These are phyloP conservation scores for Aspergillus versicolor DNA, from an alignment of 2,329 filamentous ascomycete genomes.

Conservation along the genomic window DNA sequence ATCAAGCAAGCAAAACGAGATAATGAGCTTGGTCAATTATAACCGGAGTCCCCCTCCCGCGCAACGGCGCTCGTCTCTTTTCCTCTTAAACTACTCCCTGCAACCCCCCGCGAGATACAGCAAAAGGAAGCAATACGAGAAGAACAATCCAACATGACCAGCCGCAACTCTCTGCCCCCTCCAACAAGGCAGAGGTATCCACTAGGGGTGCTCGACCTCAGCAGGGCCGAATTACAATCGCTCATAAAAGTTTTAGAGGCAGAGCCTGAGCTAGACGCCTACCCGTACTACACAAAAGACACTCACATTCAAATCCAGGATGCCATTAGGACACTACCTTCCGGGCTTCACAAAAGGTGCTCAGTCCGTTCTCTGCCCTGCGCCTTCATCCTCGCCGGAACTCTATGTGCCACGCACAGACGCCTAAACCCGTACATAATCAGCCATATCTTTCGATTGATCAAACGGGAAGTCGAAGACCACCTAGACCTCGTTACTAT, in stretches of 20 bases:
- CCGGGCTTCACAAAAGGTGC: constrained; percentile 8
- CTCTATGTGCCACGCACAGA: constrained; percentile 24
- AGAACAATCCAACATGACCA: neutral
- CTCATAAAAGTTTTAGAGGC: constrained; percentile 25
- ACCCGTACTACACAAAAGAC: neutral
- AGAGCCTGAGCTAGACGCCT: constrained; percentile 12
- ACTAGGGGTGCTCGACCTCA: constrained; percentile 20
- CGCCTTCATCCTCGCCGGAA: constrained; percentile 16
- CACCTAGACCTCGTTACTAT: constrained; percentile 22
- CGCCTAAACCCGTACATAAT: constrained; percentile 26
- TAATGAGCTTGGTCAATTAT: neutral
- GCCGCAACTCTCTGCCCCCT: neutral
- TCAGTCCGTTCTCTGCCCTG: constrained; percentile 20
- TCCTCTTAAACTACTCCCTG: neutral
- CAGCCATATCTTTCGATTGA: constrained; percentile 17
- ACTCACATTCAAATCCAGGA: constrained; percentile 1
- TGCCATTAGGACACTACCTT: constrained; percentile 14
- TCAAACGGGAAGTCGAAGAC: constrained; percentile 25
- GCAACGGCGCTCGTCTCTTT: neutral
- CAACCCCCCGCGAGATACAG: neutral
- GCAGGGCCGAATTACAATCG: constrained; percentile 18
- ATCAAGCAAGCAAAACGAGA: neutral
- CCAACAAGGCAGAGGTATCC: constrained; percentile 17
- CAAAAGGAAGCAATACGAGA: neutral
- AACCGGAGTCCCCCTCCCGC: neutral